Conservation (phyloP, 2,329 filamentous ascomycete genomes). For the Geosmithia putterillii region DNA sequence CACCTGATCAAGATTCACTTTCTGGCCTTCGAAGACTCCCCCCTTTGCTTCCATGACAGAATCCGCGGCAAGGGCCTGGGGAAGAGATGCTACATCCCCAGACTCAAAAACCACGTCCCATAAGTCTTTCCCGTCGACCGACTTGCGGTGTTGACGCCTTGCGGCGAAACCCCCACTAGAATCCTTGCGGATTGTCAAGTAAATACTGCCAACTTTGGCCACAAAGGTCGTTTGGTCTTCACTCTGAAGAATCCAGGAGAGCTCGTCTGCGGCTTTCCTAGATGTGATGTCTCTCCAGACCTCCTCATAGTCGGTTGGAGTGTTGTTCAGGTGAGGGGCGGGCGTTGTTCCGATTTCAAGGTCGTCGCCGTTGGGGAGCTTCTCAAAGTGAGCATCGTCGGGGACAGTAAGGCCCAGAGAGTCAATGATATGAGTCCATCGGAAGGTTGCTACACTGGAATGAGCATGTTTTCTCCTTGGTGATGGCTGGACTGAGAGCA, state of each 20-base stretch:
- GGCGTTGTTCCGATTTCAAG: slow-evolving; percentile 8
- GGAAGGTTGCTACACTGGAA: slow-evolving; percentile 7
- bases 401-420: slow-evolving; percentile 7
- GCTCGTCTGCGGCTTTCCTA: slow-evolving; percentile 1
- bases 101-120: neutral
- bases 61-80: neutral
- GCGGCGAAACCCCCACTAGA: neutral
- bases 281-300: slow-evolving; percentile 10
- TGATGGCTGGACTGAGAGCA: neutral
- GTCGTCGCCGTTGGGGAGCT: slow-evolving; percentile 9
- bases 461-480: neutral
- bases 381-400: slow-evolving; percentile 10
- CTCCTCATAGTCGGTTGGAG: slow-evolving; percentile 8
- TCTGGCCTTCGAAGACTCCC: neutral
- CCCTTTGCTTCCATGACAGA: neutral
- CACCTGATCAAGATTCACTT: neutral
- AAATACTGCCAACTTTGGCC: slow-evolving; percentile 8
- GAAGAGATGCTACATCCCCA: neutral
- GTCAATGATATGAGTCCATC: slow-evolving; percentile 12
- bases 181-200: slow-evolving; percentile 7
- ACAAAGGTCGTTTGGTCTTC: slow-evolving; percentile 7
- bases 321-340: slow-evolving; percentile 6
- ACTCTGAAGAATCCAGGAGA: slow-evolving; percentile 10
- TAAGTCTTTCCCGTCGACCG: neutral
- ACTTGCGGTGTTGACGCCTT: neutral